These are phyloP conservation scores for Novymonas esmeraldas DNA, from an alignment of 208 protist species.

Conservation along the genomic window DNA sequence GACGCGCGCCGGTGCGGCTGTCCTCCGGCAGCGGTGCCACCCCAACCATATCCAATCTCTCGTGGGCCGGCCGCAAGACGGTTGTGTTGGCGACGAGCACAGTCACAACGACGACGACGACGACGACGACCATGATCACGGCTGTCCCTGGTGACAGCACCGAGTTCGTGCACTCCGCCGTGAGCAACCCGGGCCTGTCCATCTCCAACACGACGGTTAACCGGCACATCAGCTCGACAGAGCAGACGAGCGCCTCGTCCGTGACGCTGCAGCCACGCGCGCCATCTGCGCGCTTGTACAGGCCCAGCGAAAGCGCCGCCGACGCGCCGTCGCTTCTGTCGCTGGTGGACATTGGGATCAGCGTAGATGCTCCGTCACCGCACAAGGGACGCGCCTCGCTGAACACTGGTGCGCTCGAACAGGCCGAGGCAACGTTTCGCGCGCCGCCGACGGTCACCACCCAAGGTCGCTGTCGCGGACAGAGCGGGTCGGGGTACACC, in stretches of 20 bases:
- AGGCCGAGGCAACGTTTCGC: not conserved
- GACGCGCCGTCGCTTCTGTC: conserved; percentile 16
- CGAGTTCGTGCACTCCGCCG: conserved; percentile 17
- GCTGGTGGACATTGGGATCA: conserved; percentile 15
- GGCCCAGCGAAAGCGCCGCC: conserved; percentile 4
- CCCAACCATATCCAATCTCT: conserved; percentile 7
- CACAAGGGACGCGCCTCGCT: not conserved
- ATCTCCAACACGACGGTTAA: conserved; percentile 13
- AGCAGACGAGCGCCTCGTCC: conserved; percentile 12
- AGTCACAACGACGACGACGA: conserved; percentile 2
- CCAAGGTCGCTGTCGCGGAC: not conserved
- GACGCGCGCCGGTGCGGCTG: not conserved
- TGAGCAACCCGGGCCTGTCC: conserved; percentile 22
- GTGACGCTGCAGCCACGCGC: conserved; percentile 3
- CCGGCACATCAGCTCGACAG: conserved; percentile 8
- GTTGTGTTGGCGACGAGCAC: conserved; percentile 17
- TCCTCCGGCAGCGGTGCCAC: not conserved
- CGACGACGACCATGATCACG: conserved; percentile 11
- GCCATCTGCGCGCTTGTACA: conserved; percentile 2
- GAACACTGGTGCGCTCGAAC: not conserved
- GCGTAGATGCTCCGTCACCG: not conserved
- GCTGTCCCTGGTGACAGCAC: conserved; percentile 13
- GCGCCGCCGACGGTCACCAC: not conserved
- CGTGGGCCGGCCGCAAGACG: not conserved
- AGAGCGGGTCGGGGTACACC: not conserved